Evolutionary conservation across 148 eudicot genomes (phyloP).

Genomic region (Amaranthus hypochondriacus): DNA sequence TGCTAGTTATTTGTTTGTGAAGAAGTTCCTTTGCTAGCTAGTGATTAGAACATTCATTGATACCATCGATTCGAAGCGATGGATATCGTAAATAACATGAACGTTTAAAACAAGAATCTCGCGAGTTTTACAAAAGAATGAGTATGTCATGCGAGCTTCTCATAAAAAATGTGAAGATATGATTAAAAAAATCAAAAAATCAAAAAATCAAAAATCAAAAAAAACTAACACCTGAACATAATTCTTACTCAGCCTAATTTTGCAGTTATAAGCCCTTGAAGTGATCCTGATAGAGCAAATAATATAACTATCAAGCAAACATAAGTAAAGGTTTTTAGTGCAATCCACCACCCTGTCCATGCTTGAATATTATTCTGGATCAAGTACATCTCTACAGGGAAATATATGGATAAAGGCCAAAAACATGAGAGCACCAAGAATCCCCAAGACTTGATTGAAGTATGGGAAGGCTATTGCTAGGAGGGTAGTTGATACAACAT

Average conservation of each 20-base stretch:
- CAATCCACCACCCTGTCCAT: conserved; percentile 43
- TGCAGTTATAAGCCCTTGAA: conserved; percentile 50
- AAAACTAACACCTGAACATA: no score
- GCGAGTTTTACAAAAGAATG: no score
- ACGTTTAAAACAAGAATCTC: no score
- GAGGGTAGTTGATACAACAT: conserved; percentile 40
- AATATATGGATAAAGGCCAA: conserved; percentile 65
- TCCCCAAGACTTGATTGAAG: conserved; percentile 53
- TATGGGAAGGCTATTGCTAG: conserved; percentile 46
- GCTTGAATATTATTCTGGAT: conserved; percentile 40
- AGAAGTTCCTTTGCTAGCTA: no score
- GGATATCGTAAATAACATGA: no score
- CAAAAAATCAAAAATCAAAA: no score
- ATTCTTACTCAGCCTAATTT: conserved; percentile 31
- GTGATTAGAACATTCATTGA: no score
- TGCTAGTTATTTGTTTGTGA: no score
- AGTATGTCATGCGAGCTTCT: no score
- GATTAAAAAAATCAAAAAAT: no score
- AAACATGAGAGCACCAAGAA: conserved; percentile 48
- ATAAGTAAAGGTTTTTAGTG: conserved; percentile 37
- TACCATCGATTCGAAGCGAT: no score
- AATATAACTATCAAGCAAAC: conserved; percentile 38
- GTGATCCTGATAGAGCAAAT: conserved; percentile 50
- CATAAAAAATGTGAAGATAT: no score
- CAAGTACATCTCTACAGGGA: conserved; percentile 66